Evolutionary conservation across 371 early-diverging fungal species (phyloP).

Genomic region (Lichtheimia hyalospora): DNA sequence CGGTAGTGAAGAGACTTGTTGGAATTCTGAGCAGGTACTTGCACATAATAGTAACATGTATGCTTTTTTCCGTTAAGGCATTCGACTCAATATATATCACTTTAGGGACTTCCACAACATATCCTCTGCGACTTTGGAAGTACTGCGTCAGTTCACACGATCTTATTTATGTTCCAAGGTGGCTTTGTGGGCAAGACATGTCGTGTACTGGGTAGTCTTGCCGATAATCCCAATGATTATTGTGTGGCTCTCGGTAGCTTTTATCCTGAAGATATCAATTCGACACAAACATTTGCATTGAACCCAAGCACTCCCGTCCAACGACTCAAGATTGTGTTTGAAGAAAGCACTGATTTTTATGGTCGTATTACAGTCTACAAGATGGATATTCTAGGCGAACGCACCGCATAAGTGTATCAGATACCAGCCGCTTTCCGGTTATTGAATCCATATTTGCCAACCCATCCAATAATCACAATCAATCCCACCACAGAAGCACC

Average conservation of each 20-base stretch:
- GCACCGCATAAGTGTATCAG: neutral
- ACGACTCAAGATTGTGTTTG: constrained; percentile 69
- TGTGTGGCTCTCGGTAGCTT: constrained; percentile 33
- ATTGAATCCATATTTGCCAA: constrained; percentile 41
- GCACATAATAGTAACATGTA: neutral
- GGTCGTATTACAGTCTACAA: constrained; percentile 86
- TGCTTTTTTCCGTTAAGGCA: neutral
- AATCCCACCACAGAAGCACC: constrained; percentile 43
- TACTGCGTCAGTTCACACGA: constrained; percentile 40
- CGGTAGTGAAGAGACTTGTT: constrained; percentile 82
- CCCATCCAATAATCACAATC: constrained; percentile 45
- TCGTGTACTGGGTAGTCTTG: constrained; percentile 37
- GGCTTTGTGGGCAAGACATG: constrained; percentile 87
- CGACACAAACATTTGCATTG: constrained; percentile 29
- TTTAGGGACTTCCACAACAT: constrained; percentile 81
- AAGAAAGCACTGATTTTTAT: constrained; percentile 84
- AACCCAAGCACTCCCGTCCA: constrained; percentile 18
- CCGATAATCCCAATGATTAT: constrained; percentile 44
- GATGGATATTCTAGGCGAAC: constrained; percentile 64
- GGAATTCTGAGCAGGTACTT: constrained; percentile 91
- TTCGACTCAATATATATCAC: neutral
- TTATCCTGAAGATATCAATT: constrained; percentile 40
- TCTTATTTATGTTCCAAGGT: constrained; percentile 86
- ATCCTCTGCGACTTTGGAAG: constrained; percentile 72
- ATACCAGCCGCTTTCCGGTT: constrained; percentile 29